Conservation (phyloP, 805 yeast genomes). For the Ogataea dorogensis region DNA sequence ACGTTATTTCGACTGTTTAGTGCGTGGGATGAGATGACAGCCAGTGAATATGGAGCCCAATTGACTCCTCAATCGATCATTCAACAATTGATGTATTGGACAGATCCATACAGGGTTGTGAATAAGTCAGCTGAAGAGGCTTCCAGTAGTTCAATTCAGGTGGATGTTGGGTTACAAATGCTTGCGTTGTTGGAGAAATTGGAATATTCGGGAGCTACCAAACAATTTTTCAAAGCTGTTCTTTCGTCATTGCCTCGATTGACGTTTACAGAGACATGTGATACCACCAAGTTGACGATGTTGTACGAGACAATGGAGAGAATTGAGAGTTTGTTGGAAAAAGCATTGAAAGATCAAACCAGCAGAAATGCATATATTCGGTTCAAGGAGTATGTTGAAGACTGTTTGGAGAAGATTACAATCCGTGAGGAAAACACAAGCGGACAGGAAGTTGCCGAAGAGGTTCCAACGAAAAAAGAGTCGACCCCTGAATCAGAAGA, state of each 20-base stretch:
- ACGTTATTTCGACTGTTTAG: slow-evolving; percentile 57
- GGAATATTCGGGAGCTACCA: slow-evolving; percentile 53
- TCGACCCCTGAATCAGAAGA: neutral
- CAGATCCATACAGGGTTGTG: slow-evolving; percentile 71
- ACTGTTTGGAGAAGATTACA: slow-evolving; percentile 26
- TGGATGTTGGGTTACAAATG: slow-evolving; percentile 54
- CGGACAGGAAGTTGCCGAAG: slow-evolving; percentile 2
- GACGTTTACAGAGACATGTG: slow-evolving; percentile 35
- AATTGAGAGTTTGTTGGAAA: slow-evolving; percentile 28
- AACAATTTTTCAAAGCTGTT: slow-evolving; percentile 51
- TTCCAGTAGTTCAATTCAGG: slow-evolving; percentile 48
- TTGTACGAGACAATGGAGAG: slow-evolving; percentile 23
- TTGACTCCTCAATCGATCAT: slow-evolving; percentile 52
- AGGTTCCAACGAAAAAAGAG: slow-evolving; percentile 1
- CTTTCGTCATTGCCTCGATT: slow-evolving; percentile 51
- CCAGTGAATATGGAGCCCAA: slow-evolving; percentile 30
- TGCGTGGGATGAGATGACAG: slow-evolving; percentile 38
- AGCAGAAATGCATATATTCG: slow-evolving; percentile 25
- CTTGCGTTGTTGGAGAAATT: slow-evolving; percentile 46
- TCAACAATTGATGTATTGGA: slow-evolving; percentile 79
- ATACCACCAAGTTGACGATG: slow-evolving; percentile 22
- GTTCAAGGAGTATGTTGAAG: slow-evolving; percentile 28
- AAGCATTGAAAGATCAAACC: slow-evolving; percentile 26
- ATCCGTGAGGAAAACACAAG: too few relatives aligned
- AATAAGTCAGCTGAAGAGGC: slow-evolving; percentile 43